These are phyloP conservation scores for Phytophthora sp. DNA, from an alignment of 352 stramenopile species.

Conservation along the genomic window DNA sequence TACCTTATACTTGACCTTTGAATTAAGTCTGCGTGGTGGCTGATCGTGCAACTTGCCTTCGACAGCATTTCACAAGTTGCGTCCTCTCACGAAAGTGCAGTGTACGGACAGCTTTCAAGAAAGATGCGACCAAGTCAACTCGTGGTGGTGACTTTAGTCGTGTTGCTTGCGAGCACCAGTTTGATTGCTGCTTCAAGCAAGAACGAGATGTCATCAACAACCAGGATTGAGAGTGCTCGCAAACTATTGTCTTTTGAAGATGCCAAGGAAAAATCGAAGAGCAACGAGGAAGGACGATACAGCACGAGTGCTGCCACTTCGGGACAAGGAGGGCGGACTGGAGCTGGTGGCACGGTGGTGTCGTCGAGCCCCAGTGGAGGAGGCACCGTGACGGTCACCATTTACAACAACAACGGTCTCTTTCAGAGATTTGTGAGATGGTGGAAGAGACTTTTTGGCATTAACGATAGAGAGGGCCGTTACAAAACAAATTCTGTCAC, in stretches of 20 bases:
- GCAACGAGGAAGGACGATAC: constrained; percentile 9
- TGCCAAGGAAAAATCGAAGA: constrained; percentile 1
- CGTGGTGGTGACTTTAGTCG: background rate
- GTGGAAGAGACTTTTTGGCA: constrained; percentile 4
- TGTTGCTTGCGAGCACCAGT: background rate
- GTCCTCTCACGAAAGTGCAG: too few species aligned
- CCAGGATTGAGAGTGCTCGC: background rate
- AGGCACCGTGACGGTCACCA: constrained; percentile 9
- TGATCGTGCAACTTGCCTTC: background rate
- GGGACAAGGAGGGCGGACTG: constrained; percentile 12
- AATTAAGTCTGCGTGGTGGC: background rate
- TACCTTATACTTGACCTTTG: constrained; percentile 11
- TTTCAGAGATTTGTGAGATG: constrained; percentile 19
- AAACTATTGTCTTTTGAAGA: constrained; percentile 14
- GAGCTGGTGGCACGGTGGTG: constrained; percentile 10
- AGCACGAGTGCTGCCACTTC: constrained; percentile 5
- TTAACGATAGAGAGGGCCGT: constrained; percentile 7
- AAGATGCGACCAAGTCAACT: constrained; percentile 10
- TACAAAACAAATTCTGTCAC: background rate
- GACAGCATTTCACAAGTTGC: constrained; percentile 12
- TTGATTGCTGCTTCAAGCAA: background rate
- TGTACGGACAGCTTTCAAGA: background rate
- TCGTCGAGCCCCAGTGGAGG: constrained; percentile 1
- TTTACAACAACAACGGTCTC: constrained; percentile 23
- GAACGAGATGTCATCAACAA: background rate